Conservation (phyloP, 805 yeast genomes). For the Myxozyma kluyveri region DNA sequence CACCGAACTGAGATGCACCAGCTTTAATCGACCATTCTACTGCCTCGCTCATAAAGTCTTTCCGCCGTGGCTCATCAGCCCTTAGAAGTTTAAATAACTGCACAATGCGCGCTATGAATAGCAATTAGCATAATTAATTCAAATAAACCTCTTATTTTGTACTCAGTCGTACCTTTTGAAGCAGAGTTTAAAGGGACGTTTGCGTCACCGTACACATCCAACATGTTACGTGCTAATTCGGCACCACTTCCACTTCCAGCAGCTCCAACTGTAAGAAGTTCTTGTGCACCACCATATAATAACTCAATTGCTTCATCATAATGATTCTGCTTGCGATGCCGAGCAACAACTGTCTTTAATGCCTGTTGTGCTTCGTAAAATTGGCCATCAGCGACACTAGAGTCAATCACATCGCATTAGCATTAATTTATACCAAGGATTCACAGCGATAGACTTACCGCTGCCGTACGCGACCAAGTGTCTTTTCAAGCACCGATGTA, state of each 20-base stretch:
- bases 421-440: background rate
- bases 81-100: slow-evolving; percentile 46
- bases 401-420: background rate
- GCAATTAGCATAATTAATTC: background rate
- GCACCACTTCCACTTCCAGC: slow-evolving; percentile 80
- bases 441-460: slow-evolving; percentile 1
- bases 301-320: slow-evolving; percentile 71
- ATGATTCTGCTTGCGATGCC: slow-evolving; percentile 69
- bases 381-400: slow-evolving; percentile 66
- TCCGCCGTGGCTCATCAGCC: slow-evolving; percentile 57
- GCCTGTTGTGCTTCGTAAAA: slow-evolving; percentile 97
- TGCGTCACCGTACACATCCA: slow-evolving; percentile 64
- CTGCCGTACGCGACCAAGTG: slow-evolving; percentile 12
- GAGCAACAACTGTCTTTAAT: slow-evolving; percentile 79
- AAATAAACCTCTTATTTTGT: background rate
- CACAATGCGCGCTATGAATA: slow-evolving; percentile 40
- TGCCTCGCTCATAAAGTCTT: slow-evolving; percentile 64
- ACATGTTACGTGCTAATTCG: slow-evolving; percentile 67
- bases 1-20: slow-evolving; percentile 62
- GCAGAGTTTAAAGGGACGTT: slow-evolving; percentile 44
- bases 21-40: slow-evolving; percentile 60
- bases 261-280: slow-evolving; percentile 65
- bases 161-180: slow-evolving; percentile 45
- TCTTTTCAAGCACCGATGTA: background rate
- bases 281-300: slow-evolving; percentile 66